Percentiles rank a stretch among this genome's conserved stretches.
These are phyloP conservation scores for Candida mesenterica DNA, from an alignment of 1,139 yeast genomes.

Conservation along the genomic window DNA sequence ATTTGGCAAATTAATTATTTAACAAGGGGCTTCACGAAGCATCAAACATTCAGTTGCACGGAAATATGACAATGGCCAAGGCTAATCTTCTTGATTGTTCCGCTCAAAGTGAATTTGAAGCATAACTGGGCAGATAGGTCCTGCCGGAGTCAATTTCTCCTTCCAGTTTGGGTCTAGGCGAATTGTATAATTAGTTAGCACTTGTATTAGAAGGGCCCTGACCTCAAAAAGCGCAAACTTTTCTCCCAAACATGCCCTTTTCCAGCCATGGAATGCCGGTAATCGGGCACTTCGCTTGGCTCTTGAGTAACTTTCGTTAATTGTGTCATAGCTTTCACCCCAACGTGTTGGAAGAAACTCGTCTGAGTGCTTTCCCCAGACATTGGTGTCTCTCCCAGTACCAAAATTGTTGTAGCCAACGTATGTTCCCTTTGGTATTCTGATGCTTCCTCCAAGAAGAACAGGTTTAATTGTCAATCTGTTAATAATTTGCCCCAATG, in stretches of 20 bases:
- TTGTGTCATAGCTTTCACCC: constrained; percentile 43
- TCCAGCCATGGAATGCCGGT: constrained; percentile 62
- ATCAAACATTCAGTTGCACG: no score
- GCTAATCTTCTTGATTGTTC: no score
- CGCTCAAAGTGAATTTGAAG: constrained; percentile 4
- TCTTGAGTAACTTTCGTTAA: constrained; percentile 35
- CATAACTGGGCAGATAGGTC: constrained; percentile 21
- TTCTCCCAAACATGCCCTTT: constrained; percentile 62
- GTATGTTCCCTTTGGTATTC: constrained; percentile 52
- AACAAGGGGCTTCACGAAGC: no score
- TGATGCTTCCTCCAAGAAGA: constrained; percentile 39
- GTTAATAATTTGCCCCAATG: constrained; percentile 58
- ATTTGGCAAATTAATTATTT: no score
- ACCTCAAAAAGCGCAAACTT: constrained; percentile 52
- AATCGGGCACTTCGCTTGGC: constrained; percentile 47
- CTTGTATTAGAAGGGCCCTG: constrained; percentile 34
- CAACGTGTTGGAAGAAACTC: constrained; percentile 55
- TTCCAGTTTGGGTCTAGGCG: constrained; percentile 43
- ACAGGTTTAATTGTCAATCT: constrained; percentile 41
- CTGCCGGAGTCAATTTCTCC: constrained; percentile 49
- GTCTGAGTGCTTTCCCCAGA: constrained; percentile 54
- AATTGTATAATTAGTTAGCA: constrained; percentile 36
- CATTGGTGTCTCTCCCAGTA: constrained; percentile 47
- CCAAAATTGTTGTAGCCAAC: constrained; percentile 60
- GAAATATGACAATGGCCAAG: no score